phyloP scores from a whole-genome alignment of 805 yeast genomes.

The Candida dajiaensis region DNA sequence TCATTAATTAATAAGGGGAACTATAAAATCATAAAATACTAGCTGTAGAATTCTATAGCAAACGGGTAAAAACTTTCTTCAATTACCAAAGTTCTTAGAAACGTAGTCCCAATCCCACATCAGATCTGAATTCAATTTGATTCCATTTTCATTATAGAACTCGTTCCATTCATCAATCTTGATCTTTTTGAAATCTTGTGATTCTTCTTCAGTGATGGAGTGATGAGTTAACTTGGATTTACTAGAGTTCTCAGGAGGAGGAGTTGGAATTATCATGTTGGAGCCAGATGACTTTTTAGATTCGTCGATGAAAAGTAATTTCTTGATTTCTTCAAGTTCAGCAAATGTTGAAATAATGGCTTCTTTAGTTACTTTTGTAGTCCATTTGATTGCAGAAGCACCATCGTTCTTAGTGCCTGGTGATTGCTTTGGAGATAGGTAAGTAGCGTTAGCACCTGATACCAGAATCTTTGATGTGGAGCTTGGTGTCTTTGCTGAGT shows the following conservation, averaged over 20 bases:
- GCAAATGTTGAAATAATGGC: constrained; percentile 19
- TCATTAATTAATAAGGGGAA: constrained; percentile 40
- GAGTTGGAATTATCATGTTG: constrained; percentile 9
- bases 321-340: constrained; percentile 17
- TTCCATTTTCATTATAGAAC: constrained; percentile 16
- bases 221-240: background rate
- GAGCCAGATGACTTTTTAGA: background rate
- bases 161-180: constrained; percentile 13
- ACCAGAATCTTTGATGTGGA: constrained; percentile 15
- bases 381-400: constrained; percentile 15
- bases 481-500: constrained; percentile 21
- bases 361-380: constrained; percentile 16
- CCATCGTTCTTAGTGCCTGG: constrained; percentile 12
- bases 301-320: constrained; percentile 12
- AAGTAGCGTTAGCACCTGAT: constrained; percentile 6
- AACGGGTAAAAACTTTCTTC: no score
- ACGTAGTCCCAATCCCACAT: constrained; percentile 22
- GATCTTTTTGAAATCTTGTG: constrained; percentile 12
- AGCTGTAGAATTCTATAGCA: constrained; percentile 60
- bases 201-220: constrained; percentile 1
- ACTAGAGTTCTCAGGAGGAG: constrained; percentile 15
- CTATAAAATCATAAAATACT: no score
- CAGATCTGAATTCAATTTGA: constrained; percentile 8
- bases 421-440: constrained; percentile 22
- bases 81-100: background rate